phyloP scores from a whole-genome alignment of 257 asterid species.

The Gentiana macrophylla region DNA sequence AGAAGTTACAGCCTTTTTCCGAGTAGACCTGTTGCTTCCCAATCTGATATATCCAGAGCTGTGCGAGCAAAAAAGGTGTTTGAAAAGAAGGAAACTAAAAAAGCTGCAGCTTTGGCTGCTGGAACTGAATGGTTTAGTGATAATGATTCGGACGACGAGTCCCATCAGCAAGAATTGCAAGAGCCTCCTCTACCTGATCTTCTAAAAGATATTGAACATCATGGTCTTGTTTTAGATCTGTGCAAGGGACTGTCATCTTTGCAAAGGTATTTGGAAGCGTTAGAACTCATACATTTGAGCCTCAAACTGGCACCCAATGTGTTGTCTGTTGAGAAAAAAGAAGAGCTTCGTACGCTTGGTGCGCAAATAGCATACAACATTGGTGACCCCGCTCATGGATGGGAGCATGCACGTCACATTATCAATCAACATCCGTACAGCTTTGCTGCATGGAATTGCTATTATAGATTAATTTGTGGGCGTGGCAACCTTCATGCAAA shows the following conservation, averaged over 20 bases:
- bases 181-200: slow-evolving; percentile 73
- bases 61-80: slow-evolving; percentile 63
- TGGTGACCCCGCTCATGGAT: slow-evolving; percentile 64
- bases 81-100: slow-evolving; percentile 55
- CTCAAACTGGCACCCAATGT: slow-evolving; percentile 45
- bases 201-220: slow-evolving; percentile 56
- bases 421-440: slow-evolving; percentile 59
- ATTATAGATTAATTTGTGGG: slow-evolving; percentile 63
- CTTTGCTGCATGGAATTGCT: slow-evolving; percentile 87
- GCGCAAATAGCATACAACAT: slow-evolving; percentile 63
- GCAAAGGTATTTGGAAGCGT: slow-evolving; percentile 63
- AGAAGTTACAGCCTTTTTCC: slow-evolving; percentile 55
- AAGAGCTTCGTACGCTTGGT: slow-evolving; percentile 63
- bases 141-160: slow-evolving; percentile 69
- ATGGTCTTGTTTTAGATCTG: slow-evolving; percentile 52
- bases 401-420: slow-evolving; percentile 55
- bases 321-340: slow-evolving; percentile 44
- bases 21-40: slow-evolving; percentile 64
- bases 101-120: slow-evolving; percentile 75
- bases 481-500: slow-evolving; percentile 27
- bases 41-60: slow-evolving; percentile 68
- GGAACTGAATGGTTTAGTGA: slow-evolving; percentile 77
- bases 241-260: slow-evolving; percentile 64
- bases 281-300: slow-evolving; percentile 58
- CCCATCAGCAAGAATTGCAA: slow-evolving; percentile 41